These are phyloP conservation scores for Iris pallida DNA, from an alignment of 116 monocot genomes.

Conservation along the genomic window DNA sequence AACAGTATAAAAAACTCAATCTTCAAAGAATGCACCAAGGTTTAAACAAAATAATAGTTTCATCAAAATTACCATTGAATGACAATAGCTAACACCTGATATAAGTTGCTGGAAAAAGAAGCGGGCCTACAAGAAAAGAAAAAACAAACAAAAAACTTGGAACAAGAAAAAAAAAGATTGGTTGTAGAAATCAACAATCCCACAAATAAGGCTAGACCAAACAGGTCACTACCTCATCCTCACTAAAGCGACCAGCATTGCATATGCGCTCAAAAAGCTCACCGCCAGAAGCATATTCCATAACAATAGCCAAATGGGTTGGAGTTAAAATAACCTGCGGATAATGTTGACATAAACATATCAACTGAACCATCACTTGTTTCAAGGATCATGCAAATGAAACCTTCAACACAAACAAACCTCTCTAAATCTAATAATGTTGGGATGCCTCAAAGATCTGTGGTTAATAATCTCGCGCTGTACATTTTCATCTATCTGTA, in stretches of 20 bases:
- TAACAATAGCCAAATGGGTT: conserved; percentile 96
- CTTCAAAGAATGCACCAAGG: not conserved
- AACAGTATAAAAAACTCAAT: not conserved
- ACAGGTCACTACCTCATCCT: conserved; percentile 70
- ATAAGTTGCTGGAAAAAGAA: conserved; percentile 98
- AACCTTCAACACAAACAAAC: conserved; percentile 17
- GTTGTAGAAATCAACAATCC: not conserved
- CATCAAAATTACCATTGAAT: conserved; percentile 68
- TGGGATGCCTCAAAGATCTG: conserved; percentile 83
- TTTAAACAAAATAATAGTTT: not conserved
- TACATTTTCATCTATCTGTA: conserved; percentile 95
- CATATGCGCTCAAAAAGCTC: conserved; percentile 97
- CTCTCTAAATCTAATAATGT: conserved; percentile 98
- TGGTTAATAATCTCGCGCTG: conserved; percentile 95
- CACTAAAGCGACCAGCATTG: conserved; percentile 85
- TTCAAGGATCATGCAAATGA: not conserved
- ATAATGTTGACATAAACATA: not conserved
- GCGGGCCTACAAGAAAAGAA: conserved; percentile 55
- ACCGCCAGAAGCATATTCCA: conserved; percentile 97
- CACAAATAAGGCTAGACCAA: not conserved
- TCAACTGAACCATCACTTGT: conserved; percentile 1
- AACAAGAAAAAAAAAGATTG: not conserved
- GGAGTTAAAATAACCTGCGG: conserved; percentile 88
- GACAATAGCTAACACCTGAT: conserved; percentile 92
- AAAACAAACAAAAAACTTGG: conserved; percentile 5